Evolutionary conservation across 345 rosid species (phyloP), one percentile per base, ranked within the genome.

Genomic region (Adansonia digitata): DNA sequence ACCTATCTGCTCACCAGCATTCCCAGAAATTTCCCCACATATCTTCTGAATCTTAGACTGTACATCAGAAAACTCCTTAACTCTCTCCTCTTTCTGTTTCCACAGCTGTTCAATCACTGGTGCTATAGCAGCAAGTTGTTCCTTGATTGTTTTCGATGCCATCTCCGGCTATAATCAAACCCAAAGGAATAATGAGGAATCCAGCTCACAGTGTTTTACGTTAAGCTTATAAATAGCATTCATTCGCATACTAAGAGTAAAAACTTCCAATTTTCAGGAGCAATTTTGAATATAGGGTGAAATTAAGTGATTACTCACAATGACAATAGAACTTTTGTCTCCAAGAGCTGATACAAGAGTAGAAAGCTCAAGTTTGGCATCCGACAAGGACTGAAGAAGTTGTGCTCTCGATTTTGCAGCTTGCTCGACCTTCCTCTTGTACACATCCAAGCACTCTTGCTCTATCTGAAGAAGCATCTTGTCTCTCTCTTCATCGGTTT

Each of bases 391-490:
- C 86, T 95, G 88, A 60, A 93, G 96, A 78, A 95, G 92, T 75
- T 91, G 86, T 13, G 90, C 93, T 76, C 97, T 92, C 40, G 97
- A 86, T 81, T 91, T 91, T 7, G 88, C 83, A n/a, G 97, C 94
- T 81, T 56, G 89, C 82, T 88, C 94, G 73, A 94, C 97, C 83
- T 95, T 95, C 87, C 86, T 93, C 84, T 91, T 93, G 82, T 95
- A 95, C 39, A 91, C 97, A 82, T 95, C 97, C 34, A 95, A 83
- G 80, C 97, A 95, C 75, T 95, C 99, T 56, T 89, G 89, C 79
- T 93, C 98, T 79, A 93, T 90, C 79, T 87, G 97, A 75, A 93
- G 96, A 77, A 95, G 93, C 92, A 91, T 80, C 84, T 85, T 95
- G 82, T 95, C 97, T 75, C 99, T 82, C 59, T 95, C 93, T 72